Conservation (phyloP, 176 grass and related monocot genomes). For the Ampelocalamus luodianensis region DNA sequence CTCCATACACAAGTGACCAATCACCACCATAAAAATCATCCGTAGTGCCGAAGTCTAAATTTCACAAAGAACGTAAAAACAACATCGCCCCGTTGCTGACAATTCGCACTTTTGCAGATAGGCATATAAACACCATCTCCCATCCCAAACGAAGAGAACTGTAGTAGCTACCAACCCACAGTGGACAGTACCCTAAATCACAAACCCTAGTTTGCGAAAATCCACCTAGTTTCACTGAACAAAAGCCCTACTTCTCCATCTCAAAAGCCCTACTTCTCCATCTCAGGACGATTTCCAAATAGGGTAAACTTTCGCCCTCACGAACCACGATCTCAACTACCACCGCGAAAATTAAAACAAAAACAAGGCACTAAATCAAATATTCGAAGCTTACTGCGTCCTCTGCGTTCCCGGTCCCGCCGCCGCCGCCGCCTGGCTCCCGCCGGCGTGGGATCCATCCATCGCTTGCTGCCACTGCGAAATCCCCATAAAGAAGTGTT, state of each 20-base stretch:
- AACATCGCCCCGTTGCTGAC: not conserved
- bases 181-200: not conserved
- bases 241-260: not conserved
- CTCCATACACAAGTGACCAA: not conserved
- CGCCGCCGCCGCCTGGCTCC: slow-evolving; percentile 1
- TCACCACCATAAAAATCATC: not conserved
- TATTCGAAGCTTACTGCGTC: slow-evolving; percentile 45
- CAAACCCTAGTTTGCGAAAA: slow-evolving; percentile 16
- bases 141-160: not conserved
- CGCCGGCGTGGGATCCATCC: slow-evolving; percentile 41
- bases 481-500: not conserved
- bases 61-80: not conserved
- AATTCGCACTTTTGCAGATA: not conserved
- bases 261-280: not conserved
- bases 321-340: not conserved
- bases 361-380: not conserved
- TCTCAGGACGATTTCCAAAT: not conserved
- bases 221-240: not conserved
- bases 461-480: slow-evolving; percentile 34
- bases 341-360: not conserved
- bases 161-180: not conserved
- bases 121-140: not conserved
- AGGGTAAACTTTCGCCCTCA: not conserved
- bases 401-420: slow-evolving; percentile 37
- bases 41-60: not conserved